Base-by-base conservation (phyloP, 2,329 filamentous ascomycete species). In the Xylaria sp. region DNA sequence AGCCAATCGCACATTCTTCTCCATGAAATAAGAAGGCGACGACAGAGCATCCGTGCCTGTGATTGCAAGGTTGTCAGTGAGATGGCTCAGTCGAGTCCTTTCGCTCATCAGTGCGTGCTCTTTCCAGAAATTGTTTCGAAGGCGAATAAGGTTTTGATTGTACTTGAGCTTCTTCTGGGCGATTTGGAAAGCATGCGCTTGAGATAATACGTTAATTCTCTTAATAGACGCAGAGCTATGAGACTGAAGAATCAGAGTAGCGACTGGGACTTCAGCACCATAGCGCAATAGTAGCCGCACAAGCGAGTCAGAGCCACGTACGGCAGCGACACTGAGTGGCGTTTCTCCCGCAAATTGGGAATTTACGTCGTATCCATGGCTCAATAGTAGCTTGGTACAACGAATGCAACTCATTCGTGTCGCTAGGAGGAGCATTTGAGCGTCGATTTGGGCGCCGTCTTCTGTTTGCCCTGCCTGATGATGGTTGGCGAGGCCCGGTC, bases 111-210 rank as follows among this genome's bases (percentile, higher is more conserved):
- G 21, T n/a, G 49, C 12, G 40, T 52, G 33, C 49, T 52, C 33
- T 40, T 40, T 40, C 49, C 49, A 52, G 21, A 52, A 52, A 40
- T 37, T 52, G 4, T 52, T 52, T 19, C 49, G 49, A 40, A 38
- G 49, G 15, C 49, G 17, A 52, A 37, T 40, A n/a, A 52, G 15
- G 2, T 40, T 52, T 9, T n/a, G 17, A 23, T 40, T 23, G 21
- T 5, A 28, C 15, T 35, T 52, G 19, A 40, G 25, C 19, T 5
- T 52, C 31, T 31, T 52, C 33, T 52, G 31, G 1, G 9, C 4
- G 15, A 52, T 9, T 0, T 52, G 33, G 3, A 4, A 28, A 21
- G n/a, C 21, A 23, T 40, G 4, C 15, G 21, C 4, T 38, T 9
- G 28, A 15, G 19, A 14, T 12, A 52, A 23, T 15, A 15, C 38